These are phyloP conservation scores for Bacidia rubella DNA, from an alignment of 495 filamentous ascomycete species.

Conservation along the genomic window DNA sequence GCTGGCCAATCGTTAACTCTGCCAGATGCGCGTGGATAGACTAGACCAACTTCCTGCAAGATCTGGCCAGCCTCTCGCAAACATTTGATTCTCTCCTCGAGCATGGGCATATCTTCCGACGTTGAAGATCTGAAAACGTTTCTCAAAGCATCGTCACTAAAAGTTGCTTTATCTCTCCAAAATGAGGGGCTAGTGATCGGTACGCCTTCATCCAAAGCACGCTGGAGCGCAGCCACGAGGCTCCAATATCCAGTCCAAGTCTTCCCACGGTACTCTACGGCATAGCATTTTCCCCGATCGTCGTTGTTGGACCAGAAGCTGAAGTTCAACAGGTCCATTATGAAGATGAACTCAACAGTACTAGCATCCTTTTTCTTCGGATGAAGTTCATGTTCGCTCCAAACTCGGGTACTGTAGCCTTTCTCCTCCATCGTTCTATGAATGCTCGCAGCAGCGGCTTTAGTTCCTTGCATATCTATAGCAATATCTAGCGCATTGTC, in stretches of 20 bases:
- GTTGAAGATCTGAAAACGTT: constrained; percentile 80
- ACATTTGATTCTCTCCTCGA: constrained; percentile 64
- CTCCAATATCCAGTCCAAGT: constrained; percentile 94
- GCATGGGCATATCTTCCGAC: constrained; percentile 72
- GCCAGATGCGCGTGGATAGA: constrained; percentile 4
- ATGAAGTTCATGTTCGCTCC: constrained; percentile 85
- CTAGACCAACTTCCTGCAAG: constrained; percentile 57
- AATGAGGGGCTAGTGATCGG: constrained; percentile 82
- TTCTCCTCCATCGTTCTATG: constrained; percentile 71
- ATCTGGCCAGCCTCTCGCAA: constrained; percentile 75
- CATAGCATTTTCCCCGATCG: constrained; percentile 52
- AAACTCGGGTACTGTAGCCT: constrained; percentile 66
- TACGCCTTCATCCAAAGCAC: constrained; percentile 83
- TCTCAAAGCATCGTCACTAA: constrained; percentile 55
- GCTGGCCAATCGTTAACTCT: constrained; percentile 33
- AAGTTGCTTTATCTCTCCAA: constrained; percentile 68
- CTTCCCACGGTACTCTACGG: constrained; percentile 64
- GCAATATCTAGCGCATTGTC: constrained; percentile 90
- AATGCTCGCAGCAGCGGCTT: constrained; percentile 66
- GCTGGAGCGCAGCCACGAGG: constrained; percentile 69
- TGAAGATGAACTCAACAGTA: constrained; percentile 84
- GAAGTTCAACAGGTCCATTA: constrained; percentile 94
- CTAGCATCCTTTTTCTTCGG: constrained; percentile 63
- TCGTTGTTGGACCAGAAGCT: constrained; percentile 75
- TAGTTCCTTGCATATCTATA: constrained; percentile 61